phyloP scores from a whole-genome alignment of 2,329 filamentous ascomycete genomes.

The Periglandula ipomoeae region DNA sequence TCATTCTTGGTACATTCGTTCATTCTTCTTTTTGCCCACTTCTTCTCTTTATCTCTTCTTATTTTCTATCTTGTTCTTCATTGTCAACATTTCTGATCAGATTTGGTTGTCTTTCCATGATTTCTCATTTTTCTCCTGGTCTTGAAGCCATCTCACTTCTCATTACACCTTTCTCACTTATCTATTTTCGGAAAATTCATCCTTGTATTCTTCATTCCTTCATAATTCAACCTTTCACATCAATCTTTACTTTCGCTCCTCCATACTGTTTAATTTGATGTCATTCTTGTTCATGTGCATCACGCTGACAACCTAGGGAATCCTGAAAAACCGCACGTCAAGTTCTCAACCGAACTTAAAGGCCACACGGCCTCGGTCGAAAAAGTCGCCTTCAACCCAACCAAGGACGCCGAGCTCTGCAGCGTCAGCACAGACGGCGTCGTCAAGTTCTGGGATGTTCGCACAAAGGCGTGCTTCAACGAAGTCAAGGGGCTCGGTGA shows the following conservation, averaged over 20 bases:
- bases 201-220: not conserved
- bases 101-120: too few relatives aligned
- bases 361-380: slow-evolving; percentile 59
- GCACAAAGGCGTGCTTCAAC: slow-evolving; percentile 60
- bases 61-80: too few relatives aligned
- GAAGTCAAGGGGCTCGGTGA: slow-evolving; percentile 58
- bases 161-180: too few relatives aligned
- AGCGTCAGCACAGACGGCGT: slow-evolving; percentile 66
- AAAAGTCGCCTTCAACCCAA: slow-evolving; percentile 69
- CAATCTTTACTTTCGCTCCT: too few relatives aligned
- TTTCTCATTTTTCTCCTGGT: too few relatives aligned
- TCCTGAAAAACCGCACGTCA: slow-evolving; percentile 63
- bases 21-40: not conserved
- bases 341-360: slow-evolving; percentile 66
- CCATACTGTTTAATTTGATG: too few relatives aligned
- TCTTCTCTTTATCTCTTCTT: not conserved
- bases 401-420: slow-evolving; percentile 67
- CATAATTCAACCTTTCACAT: not conserved
- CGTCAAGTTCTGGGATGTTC: slow-evolving; percentile 72
- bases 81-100: too few relatives aligned
- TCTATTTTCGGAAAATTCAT: too few relatives aligned
- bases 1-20: not conserved
- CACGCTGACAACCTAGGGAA: too few relatives aligned
- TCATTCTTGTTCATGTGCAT: too few relatives aligned
- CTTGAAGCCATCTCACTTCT: too few relatives aligned